Evolutionary conservation across 129 eudicot species (phyloP), one percentile per base, ranked within the genome.

Genomic region (Flaveria brownii): DNA sequence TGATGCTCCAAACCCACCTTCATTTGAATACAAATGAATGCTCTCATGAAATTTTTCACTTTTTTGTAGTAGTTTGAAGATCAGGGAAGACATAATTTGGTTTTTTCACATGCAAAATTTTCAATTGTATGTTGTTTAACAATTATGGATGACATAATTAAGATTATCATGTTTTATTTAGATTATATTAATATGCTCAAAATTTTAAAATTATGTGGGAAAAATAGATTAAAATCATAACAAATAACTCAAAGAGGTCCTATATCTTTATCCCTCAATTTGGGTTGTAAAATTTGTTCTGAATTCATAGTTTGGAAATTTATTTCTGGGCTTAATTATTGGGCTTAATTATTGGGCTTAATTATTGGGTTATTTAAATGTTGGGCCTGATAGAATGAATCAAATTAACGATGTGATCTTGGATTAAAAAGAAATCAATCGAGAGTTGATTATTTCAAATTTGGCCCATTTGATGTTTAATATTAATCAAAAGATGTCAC

Each of bases 1-100:
- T 81, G 97, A 89, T 86, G 85, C 96, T 60, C 97, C 97, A 16
- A 79, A 51, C 51, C 96, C 97, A 36, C 97, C 96, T 26, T 80
- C 91, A 30, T 92, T 92, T 23, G 97, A 92, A 78, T 92, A 84
- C 88, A 92, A 92, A 78, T 91, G 83, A 91, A 26, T 2, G 70
- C 6, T 70, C 60, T 47, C 13, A 22, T 41, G 64, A 33, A 22
- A 22, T 17, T 42, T 70, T 52, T 41, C 8, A 14, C 67, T 25
- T 41, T 55, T 18, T 66, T 9, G 22, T 67, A 54, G 52, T 39
- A 52, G 41, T 67, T 20, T 52, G 67, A 52, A 67, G 16, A 43
- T 41, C 25, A 63, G 75, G 75, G 43, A 41, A 5, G 75, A 54
- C 55, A 11, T 55, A 18, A 36, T 5, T 36, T 36, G 41, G 41